Percentiles rank a stretch among this genome's conserved stretches.
Conservation (phyloP, 805 yeast genomes). For the Starmerella sp. region DNA sequence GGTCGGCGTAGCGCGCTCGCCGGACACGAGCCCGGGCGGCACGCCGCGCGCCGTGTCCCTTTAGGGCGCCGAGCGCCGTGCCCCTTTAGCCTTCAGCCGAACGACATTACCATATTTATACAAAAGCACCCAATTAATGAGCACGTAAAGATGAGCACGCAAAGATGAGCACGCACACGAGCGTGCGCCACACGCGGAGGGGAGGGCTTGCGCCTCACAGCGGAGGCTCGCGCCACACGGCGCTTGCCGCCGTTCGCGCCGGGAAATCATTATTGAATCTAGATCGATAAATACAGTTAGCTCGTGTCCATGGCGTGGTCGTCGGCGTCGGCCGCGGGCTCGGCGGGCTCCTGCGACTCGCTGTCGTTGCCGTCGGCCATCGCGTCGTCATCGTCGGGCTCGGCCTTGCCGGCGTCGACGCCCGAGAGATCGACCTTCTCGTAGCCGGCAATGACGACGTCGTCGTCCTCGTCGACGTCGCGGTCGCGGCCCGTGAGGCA, state of each 20-base stretch:
- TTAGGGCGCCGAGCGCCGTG: too few relatives aligned
- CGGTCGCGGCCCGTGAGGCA: constrained; percentile 79
- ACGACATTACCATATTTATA: too few relatives aligned
- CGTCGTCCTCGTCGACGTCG: constrained; percentile 45
- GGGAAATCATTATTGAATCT: background rate
- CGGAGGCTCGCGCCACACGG: too few relatives aligned
- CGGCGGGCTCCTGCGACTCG: constrained; percentile 9
- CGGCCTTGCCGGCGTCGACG: background rate
- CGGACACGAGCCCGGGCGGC: too few relatives aligned
- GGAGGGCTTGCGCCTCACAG: too few relatives aligned
- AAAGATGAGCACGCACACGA: too few relatives aligned
- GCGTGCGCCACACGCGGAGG: too few relatives aligned
- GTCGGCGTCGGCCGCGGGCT: background rate
- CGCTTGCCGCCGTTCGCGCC: background rate
- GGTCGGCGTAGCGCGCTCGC: background rate
- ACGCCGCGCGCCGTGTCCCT: too few relatives aligned
- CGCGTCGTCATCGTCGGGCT: constrained; percentile 3
- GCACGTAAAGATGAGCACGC: too few relatives aligned
- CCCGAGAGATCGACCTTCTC: constrained; percentile 12
- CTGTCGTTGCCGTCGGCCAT: constrained; percentile 6
- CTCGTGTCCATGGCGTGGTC: constrained; percentile 1
- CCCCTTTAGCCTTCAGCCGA: too few relatives aligned
- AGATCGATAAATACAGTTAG: background rate
- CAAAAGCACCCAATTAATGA: too few relatives aligned
- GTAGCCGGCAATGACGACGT: constrained; percentile 22